Conservation (phyloP, 768 basidiomycete species). For the Baorangia bicolor region DNA sequence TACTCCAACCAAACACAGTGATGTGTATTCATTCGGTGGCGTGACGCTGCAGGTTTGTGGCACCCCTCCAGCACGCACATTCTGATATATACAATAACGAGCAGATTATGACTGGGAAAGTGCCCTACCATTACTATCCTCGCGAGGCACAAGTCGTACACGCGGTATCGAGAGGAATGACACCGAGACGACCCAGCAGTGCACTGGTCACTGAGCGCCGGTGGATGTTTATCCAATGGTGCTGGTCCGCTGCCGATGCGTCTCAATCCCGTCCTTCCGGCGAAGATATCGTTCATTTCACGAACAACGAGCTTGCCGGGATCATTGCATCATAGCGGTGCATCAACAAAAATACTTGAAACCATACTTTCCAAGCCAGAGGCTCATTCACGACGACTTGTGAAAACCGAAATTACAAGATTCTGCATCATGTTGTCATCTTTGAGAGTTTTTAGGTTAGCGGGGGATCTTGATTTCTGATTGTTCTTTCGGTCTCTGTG, state of each 20-base stretch:
- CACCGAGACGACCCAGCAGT: conserved; percentile 5
- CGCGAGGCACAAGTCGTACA: conserved; percentile 11
- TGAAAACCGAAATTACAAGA: neutral
- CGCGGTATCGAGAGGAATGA: conserved; percentile 13
- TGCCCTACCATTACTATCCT: conserved; percentile 14
- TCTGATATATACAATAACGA: neutral
- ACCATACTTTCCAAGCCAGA: neutral
- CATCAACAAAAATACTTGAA: neutral
- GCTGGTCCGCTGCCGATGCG: conserved; percentile 24
- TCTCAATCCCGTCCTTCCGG: conserved; percentile 30
- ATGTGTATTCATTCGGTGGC: conserved; percentile 29
- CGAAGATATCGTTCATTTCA: conserved; percentile 25
- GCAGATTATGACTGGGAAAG: conserved; percentile 13
- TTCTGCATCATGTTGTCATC: neutral
- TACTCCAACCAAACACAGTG: conserved; percentile 9
- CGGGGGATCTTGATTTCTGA: neutral
- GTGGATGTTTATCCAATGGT: conserved; percentile 11
- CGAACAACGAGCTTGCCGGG: neutral
- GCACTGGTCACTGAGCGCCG: conserved; percentile 5
- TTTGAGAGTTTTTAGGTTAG: neutral
- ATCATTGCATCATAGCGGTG: neutral
- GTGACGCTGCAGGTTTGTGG: conserved; percentile 27
- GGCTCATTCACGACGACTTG: no score
- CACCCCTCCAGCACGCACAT: neutral
- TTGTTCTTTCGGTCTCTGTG: neutral